phyloP scores from a whole-genome alignment of 169 alveolate species.

The Babesia sp. region DNA sequence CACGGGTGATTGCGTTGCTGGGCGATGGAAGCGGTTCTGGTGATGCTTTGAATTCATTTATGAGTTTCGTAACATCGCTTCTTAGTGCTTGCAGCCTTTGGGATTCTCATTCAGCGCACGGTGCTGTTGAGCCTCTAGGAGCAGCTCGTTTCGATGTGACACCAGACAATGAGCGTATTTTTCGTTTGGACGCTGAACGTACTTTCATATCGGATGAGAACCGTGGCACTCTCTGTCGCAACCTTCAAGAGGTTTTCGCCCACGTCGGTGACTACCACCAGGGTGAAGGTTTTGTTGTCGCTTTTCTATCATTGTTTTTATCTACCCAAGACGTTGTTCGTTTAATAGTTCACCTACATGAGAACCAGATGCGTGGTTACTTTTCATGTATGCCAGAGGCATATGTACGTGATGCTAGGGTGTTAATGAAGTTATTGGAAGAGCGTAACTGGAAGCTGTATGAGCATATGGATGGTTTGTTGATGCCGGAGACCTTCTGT shows the following conservation, averaged over 20 bases:
- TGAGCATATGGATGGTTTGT: conserved; percentile 63
- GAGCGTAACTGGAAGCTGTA: conserved; percentile 57
- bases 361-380: conserved; percentile 71
- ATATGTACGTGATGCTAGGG: conserved; percentile 77
- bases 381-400: conserved; percentile 76
- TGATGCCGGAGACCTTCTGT: conserved; percentile 80
- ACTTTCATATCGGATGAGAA: conserved; percentile 69
- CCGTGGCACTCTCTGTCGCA: conserved; percentile 52
- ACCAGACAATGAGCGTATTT: conserved; percentile 70
- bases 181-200: conserved; percentile 75
- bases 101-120: not conserved
- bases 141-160: conserved; percentile 29
- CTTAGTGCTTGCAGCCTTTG: conserved; percentile 22
- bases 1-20: conserved; percentile 23
- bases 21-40: conserved; percentile 2
- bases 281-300: conserved; percentile 77
- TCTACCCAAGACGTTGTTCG: conserved; percentile 67
- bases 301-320: conserved; percentile 71
- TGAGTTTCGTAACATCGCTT: not conserved
- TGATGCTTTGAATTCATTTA: not conserved
- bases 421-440: conserved; percentile 71
- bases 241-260: conserved; percentile 61
- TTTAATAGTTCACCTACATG: conserved; percentile 64
- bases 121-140: not conserved
- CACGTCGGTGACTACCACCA: conserved; percentile 79